These are phyloP conservation scores for Cephalotrichum gorgonifer DNA, from an alignment of 2,329 filamentous ascomycete species.

Conservation along the genomic window DNA sequence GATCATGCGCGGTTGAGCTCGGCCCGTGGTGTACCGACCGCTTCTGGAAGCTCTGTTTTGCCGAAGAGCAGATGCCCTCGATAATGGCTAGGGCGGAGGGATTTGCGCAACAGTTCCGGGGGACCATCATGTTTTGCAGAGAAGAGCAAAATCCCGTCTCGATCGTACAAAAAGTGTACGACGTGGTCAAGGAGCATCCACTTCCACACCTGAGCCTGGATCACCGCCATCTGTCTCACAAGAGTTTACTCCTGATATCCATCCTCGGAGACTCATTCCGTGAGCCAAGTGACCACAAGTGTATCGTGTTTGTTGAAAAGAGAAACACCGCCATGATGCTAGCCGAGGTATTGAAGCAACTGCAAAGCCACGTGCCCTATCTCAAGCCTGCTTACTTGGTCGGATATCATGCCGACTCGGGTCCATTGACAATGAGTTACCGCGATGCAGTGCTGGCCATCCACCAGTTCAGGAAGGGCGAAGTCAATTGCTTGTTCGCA, in stretches of 20 bases:
- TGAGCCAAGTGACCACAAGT: constrained; percentile 46
- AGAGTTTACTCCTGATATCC: constrained; percentile 53
- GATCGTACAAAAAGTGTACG: constrained; percentile 44
- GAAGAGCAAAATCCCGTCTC: neutral
- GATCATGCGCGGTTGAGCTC: constrained; percentile 51
- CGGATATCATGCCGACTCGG: constrained; percentile 19
- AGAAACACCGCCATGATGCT: constrained; percentile 69
- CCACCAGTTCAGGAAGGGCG: constrained; percentile 48
- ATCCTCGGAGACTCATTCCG: constrained; percentile 56
- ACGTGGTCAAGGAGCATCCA: constrained; percentile 40
- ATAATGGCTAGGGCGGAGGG: constrained; percentile 41
- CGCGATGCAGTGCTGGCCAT: constrained; percentile 66
- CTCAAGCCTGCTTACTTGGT: constrained; percentile 52
- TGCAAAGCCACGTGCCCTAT: constrained; percentile 42
- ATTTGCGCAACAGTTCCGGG: neutral
- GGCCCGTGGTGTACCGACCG: constrained; percentile 79
- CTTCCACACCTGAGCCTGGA: constrained; percentile 25
- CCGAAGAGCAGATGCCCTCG: constrained; percentile 49
- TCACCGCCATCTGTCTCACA: constrained; percentile 51
- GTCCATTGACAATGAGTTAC: constrained; percentile 56
- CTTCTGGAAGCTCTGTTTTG: constrained; percentile 64
- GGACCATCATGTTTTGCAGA: neutral
- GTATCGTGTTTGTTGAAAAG: constrained; percentile 80
- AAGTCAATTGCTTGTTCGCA: constrained; percentile 54
- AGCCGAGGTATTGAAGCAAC: constrained; percentile 51